Percentiles rank a stretch among this genome's conserved stretches.
Evolutionary conservation across 192 early-diverging fungal species (phyloP).

Genomic region (Obelidium mucronatum): DNA sequence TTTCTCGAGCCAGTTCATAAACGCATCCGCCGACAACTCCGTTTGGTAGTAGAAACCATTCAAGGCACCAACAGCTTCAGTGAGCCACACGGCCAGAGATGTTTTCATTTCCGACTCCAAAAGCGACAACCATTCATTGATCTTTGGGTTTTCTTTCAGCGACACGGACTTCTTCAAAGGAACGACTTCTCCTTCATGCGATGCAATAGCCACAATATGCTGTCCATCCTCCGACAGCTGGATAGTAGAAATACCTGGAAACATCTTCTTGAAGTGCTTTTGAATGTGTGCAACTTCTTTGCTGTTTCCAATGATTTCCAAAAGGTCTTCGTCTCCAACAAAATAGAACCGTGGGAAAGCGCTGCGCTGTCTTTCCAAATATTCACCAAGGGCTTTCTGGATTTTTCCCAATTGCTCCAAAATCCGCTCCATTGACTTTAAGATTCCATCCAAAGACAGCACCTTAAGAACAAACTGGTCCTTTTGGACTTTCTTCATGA

Average conservation of each 20-base stretch:
- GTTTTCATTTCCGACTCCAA: conserved; percentile 94
- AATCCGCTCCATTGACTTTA: conserved; percentile 94
- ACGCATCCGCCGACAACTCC: conserved; percentile 56
- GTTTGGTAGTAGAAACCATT: conserved; percentile 64
- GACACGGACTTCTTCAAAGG: conserved; percentile 78
- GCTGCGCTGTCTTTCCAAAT: conserved; percentile 95
- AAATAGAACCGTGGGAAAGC: conserved; percentile 99
- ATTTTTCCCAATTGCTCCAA: conserved; percentile 94
- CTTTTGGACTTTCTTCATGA: conserved; percentile 99
- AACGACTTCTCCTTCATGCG: conserved; percentile 92
- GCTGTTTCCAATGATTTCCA: conserved; percentile 99
- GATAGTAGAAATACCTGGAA: conserved; percentile 91
- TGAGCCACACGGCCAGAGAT: conserved; percentile 80
- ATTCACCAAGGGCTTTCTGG: conserved; percentile 98
- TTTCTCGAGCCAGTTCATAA: conserved; percentile 86
- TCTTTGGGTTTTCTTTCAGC: conserved; percentile 83
- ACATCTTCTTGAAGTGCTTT: conserved; percentile 99
- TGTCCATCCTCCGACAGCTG: conserved; percentile 82
- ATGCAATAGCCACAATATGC: conserved; percentile 82
- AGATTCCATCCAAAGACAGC: conserved; percentile 89
- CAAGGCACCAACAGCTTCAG: conserved; percentile 75
- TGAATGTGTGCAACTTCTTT: conserved; percentile 95
- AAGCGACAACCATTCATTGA: conserved; percentile 97
- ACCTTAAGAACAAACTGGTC: conserved; percentile 97
- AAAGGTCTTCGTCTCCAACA: conserved; percentile 99